Evolutionary conservation across 805 yeast genomes (phyloP).

Genomic region (Wickerhamomyces silvicola): DNA sequence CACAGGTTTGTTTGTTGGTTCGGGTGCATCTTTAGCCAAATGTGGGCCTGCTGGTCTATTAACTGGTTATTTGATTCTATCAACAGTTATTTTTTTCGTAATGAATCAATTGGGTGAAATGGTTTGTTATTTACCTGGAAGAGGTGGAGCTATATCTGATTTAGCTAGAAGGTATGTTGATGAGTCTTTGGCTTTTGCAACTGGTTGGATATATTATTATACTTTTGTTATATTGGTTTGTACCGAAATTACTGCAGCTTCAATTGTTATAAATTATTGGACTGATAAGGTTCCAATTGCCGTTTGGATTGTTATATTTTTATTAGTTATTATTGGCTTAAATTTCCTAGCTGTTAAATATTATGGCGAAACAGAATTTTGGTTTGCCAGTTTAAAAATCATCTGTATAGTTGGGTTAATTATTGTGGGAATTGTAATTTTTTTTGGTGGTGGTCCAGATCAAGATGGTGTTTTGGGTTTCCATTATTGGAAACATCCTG

Average conservation of each 20-base stretch:
- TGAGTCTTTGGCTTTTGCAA: slow-evolving; percentile 22
- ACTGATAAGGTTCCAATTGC: slow-evolving; percentile 53
- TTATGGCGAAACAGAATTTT: slow-evolving; percentile 57
- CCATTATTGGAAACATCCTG: slow-evolving; percentile 59
- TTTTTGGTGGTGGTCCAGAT: slow-evolving; percentile 62
- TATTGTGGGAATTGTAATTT: slow-evolving; percentile 47
- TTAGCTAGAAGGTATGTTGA: slow-evolving; percentile 48
- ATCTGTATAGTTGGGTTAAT: slow-evolving; percentile 59
- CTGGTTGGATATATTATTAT: slow-evolving; percentile 24
- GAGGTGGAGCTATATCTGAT: slow-evolving; percentile 59
- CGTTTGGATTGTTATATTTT: slow-evolving; percentile 55
- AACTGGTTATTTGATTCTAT: slow-evolving; percentile 55
- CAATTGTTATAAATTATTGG: slow-evolving; percentile 47
- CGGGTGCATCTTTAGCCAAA: slow-evolving; percentile 51
- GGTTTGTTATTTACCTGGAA: slow-evolving; percentile 54
- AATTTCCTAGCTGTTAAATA: slow-evolving; percentile 53
- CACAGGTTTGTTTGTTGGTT: slow-evolving; percentile 75
- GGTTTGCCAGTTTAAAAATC: slow-evolving; percentile 57
- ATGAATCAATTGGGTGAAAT: slow-evolving; percentile 64
- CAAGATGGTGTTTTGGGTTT: slow-evolving; percentile 51
- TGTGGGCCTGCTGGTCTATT: slow-evolving; percentile 74
- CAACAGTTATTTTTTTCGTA: slow-evolving; percentile 57
- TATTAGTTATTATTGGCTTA: slow-evolving; percentile 35
- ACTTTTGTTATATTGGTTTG: slow-evolving; percentile 19
- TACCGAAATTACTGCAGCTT: slow-evolving; percentile 54